Evolutionary conservation across 768 basidiomycete genomes (phyloP), one percentile per base, ranked within the genome.

Genomic region (Serendipita sp.): DNA sequence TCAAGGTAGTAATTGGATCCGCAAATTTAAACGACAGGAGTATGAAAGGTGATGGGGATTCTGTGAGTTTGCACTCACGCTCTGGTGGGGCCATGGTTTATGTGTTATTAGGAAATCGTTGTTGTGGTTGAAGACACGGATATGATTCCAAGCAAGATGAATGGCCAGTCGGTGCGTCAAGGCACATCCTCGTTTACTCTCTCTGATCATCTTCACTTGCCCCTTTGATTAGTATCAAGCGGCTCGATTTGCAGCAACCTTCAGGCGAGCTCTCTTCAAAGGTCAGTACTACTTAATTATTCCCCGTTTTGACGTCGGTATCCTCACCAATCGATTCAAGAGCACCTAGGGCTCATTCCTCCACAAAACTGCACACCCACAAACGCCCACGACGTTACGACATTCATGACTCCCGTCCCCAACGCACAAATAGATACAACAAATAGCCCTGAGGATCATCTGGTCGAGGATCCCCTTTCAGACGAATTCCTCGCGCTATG

Each of bases 11-110:
- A 23, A 88, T 93, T 80, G 94, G 95, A 40, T 92, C 90, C 45
- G 93, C 95, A 13, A 98, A 97, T 72, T 71, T 94, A 67, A 94
- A 94, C 66, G 91, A 94, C 69, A 84, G 91, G 13, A 86, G 84
- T 63, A 88, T 90, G 74, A 86, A 81, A 31, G 55, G 55, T 8
- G 34, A 60, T 2, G 55, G 55, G 0, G 55, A 60, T 2, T 60
- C 55, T 79, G 55, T 60, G 10, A 60, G 55, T 60, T 11, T 3
- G 10, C 16, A 29, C 2, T 53, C 16, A 60, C 34, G 6, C 13
- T 5, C 37, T 40, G 37, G 13, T 27, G 27, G 13, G 55, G 27
- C 55, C 55, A n/a, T 36, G n/a, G 55, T 16, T 27, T n/a, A 40
- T 4, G 3, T 34, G 4, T n/a, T n/a, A 11, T 23, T 10, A 60